Evolutionary conservation across 345 rosid species (phyloP), one percentile per base, ranked within the genome.

Genomic region (Reutealis trisperma): DNA sequence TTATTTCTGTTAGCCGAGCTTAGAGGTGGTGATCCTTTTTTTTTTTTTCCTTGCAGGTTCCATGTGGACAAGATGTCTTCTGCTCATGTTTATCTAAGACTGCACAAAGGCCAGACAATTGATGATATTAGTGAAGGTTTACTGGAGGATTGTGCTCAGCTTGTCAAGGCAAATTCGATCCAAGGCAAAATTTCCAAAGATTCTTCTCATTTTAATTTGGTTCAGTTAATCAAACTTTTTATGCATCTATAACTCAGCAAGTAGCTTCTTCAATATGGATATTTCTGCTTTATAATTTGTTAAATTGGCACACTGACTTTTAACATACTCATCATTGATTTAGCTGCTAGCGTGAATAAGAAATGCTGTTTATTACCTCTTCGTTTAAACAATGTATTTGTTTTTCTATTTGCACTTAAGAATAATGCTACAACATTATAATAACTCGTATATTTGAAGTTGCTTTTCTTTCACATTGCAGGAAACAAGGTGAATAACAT

Each of bases 61-160:
- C 99, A 96, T 77, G 98, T 96, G 68, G 99, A 96, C 77, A 93
- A 93, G 81, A 96, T 96, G 98, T 96, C 99, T 44, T 96, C 99
- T 34, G 98, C 98, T 37, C 99, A 96, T 84, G 99, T 96, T 79
- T 96, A 96, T 86, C 42, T 96, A 71, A 89, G 99, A 86, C 86
- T 96, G 75, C 94, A 89, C 41, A 93, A 86, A 75, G 94, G 97
- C 73, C 97, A 96, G 87, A 83, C 92, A 5, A 85, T 96, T 71
- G 99, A 93, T 86, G 89, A 83, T 82, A 93, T 96, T 6, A 89
- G 87, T 69, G 97, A 90, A 85, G 98, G 94, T 67, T 80, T 96
- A 72, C 82, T 93, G 47, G 97, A 93, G 87, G 99, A 96, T 80
- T 96, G 99, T 80, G 96, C 82, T 68, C 99, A 96, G 89, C 99